Base-by-base conservation (phyloP, 768 basidiomycete genomes). In the Mycena haematopus region DNA sequence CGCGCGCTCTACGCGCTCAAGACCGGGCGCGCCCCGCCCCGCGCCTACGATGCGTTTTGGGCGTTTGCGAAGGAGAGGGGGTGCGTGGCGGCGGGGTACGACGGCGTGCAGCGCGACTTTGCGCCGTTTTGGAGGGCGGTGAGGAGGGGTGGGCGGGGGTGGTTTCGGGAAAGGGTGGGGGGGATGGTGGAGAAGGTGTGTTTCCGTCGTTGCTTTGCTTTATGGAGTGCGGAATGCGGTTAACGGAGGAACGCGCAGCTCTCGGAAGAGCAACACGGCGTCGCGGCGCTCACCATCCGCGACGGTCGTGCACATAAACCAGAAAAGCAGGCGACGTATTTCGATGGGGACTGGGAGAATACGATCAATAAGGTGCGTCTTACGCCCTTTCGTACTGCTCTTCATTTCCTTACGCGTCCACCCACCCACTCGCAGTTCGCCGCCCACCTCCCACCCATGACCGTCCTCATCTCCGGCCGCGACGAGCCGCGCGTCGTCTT, bases 401-500 rank as follows among this genome's bases (percentile, higher is more conserved):
- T 11, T 8, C 50, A 19, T 8, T 24, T 4, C 22, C 45, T 19
- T 19, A 7, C n/a, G 17, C 17, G 14, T 38, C 14, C 14, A n/a
- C 19, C 17, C 35, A n/a, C n/a, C n/a, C 29, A n/a, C 19, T 21
- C 27, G 11, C 50, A 65, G 67, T 63, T 68, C 58, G 54, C 50
- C 10, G 4, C 31, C 24, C 4, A 31, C 9, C 29, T 31, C 44
- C 67, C 67, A 8, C 19, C 36, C 2, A 49, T 68, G 45, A 62
- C 56, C 8, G 56, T 68, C 19, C 27, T 68, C 31, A 42, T 68
- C 49, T 65, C 63, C 54, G 67, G 64, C 1, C 63, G 67, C 51
- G 67, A 68, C 60, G 67, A 68, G 52, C 64, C 67, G 21, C 64
- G 64, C 31, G 65, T 68, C 19, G 60, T 65, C 6, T 68, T 65